These are phyloP conservation scores for Aspergillus sp. DNA, from an alignment of 2,329 filamentous ascomycete species.

Conservation along the genomic window DNA sequence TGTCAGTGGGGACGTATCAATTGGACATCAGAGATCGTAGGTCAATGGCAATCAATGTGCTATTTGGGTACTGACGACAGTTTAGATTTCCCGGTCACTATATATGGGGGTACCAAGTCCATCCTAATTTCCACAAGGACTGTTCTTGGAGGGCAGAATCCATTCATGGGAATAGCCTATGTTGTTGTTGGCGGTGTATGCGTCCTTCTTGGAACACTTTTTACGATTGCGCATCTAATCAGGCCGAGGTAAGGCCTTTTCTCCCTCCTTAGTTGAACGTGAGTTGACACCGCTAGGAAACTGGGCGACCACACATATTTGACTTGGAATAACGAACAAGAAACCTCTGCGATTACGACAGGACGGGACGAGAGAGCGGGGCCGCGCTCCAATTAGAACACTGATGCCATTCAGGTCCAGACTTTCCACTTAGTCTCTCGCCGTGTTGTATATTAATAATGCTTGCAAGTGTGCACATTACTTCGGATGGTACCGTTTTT, in stretches of 20 bases:
- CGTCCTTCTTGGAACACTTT: slow-evolving; percentile 81
- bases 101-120: slow-evolving; percentile 84
- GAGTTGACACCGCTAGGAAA: slow-evolving; percentile 61
- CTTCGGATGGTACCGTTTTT: not conserved
- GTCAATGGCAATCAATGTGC: slow-evolving; percentile 36
- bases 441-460: slow-evolving; percentile 13
- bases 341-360: slow-evolving; percentile 55
- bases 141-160: slow-evolving; percentile 91
- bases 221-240: slow-evolving; percentile 87
- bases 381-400: slow-evolving; percentile 20
- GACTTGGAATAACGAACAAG: slow-evolving; percentile 81
- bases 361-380: slow-evolving; percentile 56
- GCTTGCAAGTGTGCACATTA: not conserved
- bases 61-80: slow-evolving; percentile 15
- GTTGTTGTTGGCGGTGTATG: slow-evolving; percentile 91
- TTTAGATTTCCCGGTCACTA: slow-evolving; percentile 74
- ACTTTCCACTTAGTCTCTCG: not conserved
- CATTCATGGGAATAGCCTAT: slow-evolving; percentile 95
- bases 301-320: slow-evolving; percentile 96
- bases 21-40: slow-evolving; percentile 76
- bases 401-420: not conserved
- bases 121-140: slow-evolving; percentile 86
- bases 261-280: not conserved
- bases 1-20: slow-evolving; percentile 72
- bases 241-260: slow-evolving; percentile 69